These are phyloP conservation scores for Rhinocladiella mackenziei DNA, from an alignment of 2,329 filamentous ascomycete genomes.

Conservation along the genomic window DNA sequence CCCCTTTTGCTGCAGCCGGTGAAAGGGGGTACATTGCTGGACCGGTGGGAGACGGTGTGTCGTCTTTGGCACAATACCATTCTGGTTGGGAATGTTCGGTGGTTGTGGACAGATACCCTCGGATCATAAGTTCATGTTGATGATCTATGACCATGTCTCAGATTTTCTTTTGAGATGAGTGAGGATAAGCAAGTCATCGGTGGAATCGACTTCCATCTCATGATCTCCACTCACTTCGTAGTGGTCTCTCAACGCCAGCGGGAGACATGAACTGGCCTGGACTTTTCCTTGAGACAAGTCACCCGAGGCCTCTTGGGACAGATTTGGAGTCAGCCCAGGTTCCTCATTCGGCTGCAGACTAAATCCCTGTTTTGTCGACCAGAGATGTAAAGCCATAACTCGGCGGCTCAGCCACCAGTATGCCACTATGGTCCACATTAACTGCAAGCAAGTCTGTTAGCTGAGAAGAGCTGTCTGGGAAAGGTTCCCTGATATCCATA, in stretches of 20 bases:
- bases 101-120: constrained; percentile 1
- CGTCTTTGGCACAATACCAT: constrained; percentile 27
- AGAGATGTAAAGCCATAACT: constrained; percentile 30
- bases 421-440: constrained; percentile 5
- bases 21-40: constrained; percentile 27
- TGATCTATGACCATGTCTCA: constrained; percentile 3
- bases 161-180: constrained; percentile 19
- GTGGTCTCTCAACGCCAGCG: constrained; percentile 22
- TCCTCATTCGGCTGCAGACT: not conserved
- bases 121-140: constrained; percentile 5
- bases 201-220: constrained; percentile 13
- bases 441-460: constrained; percentile 18
- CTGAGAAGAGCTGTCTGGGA: constrained; percentile 25
- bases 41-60: constrained; percentile 2
- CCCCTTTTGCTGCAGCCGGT: constrained; percentile 27
- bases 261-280: constrained; percentile 3
- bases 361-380: constrained; percentile 5
- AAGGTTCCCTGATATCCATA: constrained; percentile 30
- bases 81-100: constrained; percentile 29
- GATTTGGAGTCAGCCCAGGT: not conserved
- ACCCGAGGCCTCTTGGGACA: not conserved
- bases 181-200: constrained; percentile 24
- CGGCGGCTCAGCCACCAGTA: constrained; percentile 20
- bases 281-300: not conserved
- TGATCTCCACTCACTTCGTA: constrained; percentile 19